Evolutionary conservation across 768 basidiomycete species (phyloP), one percentile per base, ranked within the genome.

Genomic region (Paxillus involutus): DNA sequence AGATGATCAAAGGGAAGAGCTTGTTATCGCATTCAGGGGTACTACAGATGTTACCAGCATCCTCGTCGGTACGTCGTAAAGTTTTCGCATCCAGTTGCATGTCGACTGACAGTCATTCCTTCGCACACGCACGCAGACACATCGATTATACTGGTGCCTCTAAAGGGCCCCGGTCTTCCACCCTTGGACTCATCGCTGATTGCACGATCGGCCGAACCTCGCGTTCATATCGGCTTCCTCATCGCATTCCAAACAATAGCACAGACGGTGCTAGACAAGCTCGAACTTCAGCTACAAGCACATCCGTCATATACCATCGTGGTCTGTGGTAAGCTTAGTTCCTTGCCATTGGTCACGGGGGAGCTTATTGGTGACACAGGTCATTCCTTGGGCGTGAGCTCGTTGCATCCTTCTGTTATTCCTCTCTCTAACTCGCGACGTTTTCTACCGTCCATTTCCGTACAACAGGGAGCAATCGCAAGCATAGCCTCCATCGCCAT

Each of bases 1-100:
- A 17, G 79, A 80, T 52, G 75, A 79, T 52, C 63, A 56, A 2
- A 63, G 69, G 29, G 61, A 71, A 50, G 78, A 80, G 54, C 64
- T 80, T 41, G 56, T 80, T 16, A 63, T 77, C 24, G 65, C 75
- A 26, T 68, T 80, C 44, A 75, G 71, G 29, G 78, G 79, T 33
- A 70, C 74, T 51, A 69, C 66, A 26, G 64, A 73, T 8, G 3
- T 55, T 17, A 30, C 47, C 10, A 55, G 60, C 50, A 45, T 64
- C 40, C 55, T 65, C 43, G 52, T 62, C 19, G 62, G 61, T 65
- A 19, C 19, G 57, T 41, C 14, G 52, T 6, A 12, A 35, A 35
- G 35, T 35, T 12, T 14, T 35, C 13, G 10, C 35, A 35, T 35
- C 35, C 35, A 35, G 3, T 35, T 9, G 10, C 32, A 33, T 33